These are phyloP conservation scores for Bipolaris zeicola DNA, from an alignment of 2,329 filamentous ascomycete species.

Conservation along the genomic window DNA sequence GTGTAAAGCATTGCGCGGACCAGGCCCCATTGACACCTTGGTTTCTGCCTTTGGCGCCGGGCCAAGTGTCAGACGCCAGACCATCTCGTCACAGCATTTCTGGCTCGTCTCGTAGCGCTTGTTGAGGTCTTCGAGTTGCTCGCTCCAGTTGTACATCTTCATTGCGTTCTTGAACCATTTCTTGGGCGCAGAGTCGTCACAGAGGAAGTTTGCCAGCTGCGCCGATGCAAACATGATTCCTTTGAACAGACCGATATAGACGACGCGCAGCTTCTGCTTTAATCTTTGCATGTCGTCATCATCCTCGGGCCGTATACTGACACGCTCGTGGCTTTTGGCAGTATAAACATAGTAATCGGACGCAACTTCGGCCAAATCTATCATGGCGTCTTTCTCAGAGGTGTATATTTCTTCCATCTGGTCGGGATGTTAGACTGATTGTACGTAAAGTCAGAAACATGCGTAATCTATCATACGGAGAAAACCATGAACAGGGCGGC, in stretches of 20 bases:
- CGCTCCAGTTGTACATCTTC: slow-evolving; percentile 27
- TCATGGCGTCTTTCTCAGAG: slow-evolving; percentile 19
- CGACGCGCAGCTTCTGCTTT: slow-evolving; percentile 17
- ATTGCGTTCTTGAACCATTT: slow-evolving; percentile 20
- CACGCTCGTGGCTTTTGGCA: slow-evolving; percentile 16
- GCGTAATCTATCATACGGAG: slow-evolving; percentile 14
- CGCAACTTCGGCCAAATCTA: slow-evolving; percentile 20
- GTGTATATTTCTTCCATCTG: slow-evolving; percentile 23
- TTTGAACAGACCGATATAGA: slow-evolving; percentile 22
- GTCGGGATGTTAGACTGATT: not conserved
- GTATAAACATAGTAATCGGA: slow-evolving; percentile 20
- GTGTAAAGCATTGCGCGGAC: slow-evolving; percentile 23
- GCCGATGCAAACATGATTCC: slow-evolving; percentile 17
- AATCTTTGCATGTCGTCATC: slow-evolving; percentile 18
- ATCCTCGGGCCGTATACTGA: slow-evolving; percentile 10
- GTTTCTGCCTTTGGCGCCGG: not conserved
- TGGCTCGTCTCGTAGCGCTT: slow-evolving; percentile 10
- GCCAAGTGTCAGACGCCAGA: slow-evolving; percentile 4
- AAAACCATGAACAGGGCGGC: slow-evolving; percentile 25
- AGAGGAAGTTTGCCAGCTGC: slow-evolving; percentile 21
- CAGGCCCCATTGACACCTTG: slow-evolving; percentile 19
- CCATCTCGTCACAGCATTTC: slow-evolving; percentile 14
- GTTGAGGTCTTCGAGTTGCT: slow-evolving; percentile 18
- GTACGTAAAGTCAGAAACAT: not conserved
- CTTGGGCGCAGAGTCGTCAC: slow-evolving; percentile 9